phyloP scores from a whole-genome alignment of 169 alveolate species.

The Cryptosporidium viatorum region DNA sequence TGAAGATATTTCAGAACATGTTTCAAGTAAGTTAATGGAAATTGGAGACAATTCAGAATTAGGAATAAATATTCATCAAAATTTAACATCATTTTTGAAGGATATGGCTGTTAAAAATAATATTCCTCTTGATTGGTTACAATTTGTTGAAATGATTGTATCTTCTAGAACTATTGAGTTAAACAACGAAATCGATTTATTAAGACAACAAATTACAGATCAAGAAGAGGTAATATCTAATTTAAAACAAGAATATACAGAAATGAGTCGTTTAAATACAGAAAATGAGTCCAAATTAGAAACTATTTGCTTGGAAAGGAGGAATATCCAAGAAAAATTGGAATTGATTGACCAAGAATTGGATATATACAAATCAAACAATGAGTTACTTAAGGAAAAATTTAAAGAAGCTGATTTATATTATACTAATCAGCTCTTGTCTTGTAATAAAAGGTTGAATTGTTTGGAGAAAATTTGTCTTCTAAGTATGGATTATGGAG shows the following conservation, averaged over 20 bases:
- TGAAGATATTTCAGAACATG: slow-evolving; percentile 38
- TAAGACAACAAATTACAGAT: background rate
- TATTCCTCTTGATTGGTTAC: slow-evolving; percentile 62
- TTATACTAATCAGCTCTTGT: slow-evolving; percentile 29
- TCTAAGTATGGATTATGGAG: slow-evolving; percentile 9
- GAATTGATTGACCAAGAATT: background rate
- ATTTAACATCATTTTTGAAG: slow-evolving; percentile 14
- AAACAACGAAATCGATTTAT: slow-evolving; percentile 14
- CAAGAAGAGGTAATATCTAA: background rate
- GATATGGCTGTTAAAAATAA: slow-evolving; percentile 27
- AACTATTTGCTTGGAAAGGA: background rate
- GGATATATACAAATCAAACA: background rate
- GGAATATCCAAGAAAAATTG: background rate
- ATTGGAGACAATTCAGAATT: slow-evolving; percentile 23
- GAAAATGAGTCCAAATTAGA: slow-evolving; percentile 27
- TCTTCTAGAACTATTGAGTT: slow-evolving; percentile 18
- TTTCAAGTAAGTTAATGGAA: slow-evolving; percentile 57
- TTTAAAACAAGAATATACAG: slow-evolving; percentile 33
- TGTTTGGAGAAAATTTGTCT: slow-evolving; percentile 53
- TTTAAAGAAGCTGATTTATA: slow-evolving; percentile 49
- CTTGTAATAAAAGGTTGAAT: slow-evolving; percentile 20
- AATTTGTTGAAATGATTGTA: slow-evolving; percentile 28
- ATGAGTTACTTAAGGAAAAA: slow-evolving; percentile 12
- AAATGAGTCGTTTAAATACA: background rate
- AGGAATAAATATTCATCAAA: background rate